Conservation (phyloP, 192 early-diverging fungal species). For the Backusella circina region DNA sequence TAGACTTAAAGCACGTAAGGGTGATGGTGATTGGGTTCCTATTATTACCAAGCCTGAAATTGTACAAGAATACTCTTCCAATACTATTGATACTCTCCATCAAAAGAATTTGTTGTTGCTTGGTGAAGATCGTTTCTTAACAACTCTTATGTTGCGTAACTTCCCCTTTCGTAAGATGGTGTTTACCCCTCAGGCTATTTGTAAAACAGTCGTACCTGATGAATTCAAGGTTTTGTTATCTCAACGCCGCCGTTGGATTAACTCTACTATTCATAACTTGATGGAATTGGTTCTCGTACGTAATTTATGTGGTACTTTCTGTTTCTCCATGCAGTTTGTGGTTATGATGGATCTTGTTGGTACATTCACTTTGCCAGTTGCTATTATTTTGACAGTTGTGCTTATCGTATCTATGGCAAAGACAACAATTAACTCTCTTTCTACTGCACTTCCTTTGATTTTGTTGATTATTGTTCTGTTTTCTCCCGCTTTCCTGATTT, state of each 20-base stretch:
- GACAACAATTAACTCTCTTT: slow-evolving; percentile 49
- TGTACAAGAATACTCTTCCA: slow-evolving; percentile 79
- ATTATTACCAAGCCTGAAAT: slow-evolving; percentile 89
- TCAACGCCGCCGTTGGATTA: slow-evolving; percentile 95
- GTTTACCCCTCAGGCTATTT: slow-evolving; percentile 81
- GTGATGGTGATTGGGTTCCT: slow-evolving; percentile 74
- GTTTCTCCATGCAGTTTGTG: slow-evolving; percentile 91
- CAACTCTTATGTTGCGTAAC: slow-evolving; percentile 84
- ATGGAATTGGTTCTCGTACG: slow-evolving; percentile 88
- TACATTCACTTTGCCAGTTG: slow-evolving; percentile 70
- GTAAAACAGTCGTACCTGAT: slow-evolving; percentile 87
- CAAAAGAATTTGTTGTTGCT: slow-evolving; percentile 85
- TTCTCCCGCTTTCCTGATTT: slow-evolving; percentile 85
- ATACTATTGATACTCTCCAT: slow-evolving; percentile 74
- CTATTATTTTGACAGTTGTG: slow-evolving; percentile 63
- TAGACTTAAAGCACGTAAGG: slow-evolving; percentile 84
- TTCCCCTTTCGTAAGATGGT: slow-evolving; percentile 87
- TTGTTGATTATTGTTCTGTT: slow-evolving; percentile 77
- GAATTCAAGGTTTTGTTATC: slow-evolving; percentile 80
- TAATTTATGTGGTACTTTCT: slow-evolving; percentile 96
- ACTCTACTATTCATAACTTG: slow-evolving; percentile 94
- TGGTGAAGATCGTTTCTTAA: slow-evolving; percentile 88
- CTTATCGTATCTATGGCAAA: slow-evolving; percentile 53
- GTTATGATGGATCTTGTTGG: slow-evolving; percentile 76
- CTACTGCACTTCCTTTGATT: slow-evolving; percentile 62